Evolutionary conservation across 2,329 filamentous ascomycete genomes (phyloP).

Genomic region (Scopulariopsis brevicaulis): DNA sequence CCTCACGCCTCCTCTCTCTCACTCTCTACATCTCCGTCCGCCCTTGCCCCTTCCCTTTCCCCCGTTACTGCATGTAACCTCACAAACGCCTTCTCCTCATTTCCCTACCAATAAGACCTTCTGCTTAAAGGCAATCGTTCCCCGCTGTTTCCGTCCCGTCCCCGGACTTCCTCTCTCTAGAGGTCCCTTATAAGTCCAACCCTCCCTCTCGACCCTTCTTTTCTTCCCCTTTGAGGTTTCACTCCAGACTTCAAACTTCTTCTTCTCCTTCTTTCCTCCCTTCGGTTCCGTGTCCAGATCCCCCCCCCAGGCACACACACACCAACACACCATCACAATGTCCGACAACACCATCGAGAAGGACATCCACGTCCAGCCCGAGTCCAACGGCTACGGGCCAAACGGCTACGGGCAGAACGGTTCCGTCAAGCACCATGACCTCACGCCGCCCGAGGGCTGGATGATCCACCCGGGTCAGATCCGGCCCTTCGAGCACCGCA

Average conservation of each 20-base stretch:
- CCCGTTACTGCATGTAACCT: neutral
- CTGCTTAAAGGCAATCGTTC: neutral
- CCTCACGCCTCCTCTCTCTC: neutral
- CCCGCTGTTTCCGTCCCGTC: neutral
- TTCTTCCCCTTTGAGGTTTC: neutral
- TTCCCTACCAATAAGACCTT: neutral
- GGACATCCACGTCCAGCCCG: neutral
- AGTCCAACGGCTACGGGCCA: neutral
- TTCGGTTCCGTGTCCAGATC: neutral
- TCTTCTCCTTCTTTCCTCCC: neutral
- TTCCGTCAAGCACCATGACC: constrained; percentile 1
- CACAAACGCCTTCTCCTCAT: neutral
- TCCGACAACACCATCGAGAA: constrained; percentile 3
- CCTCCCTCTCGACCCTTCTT: neutral
- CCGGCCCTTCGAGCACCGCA: constrained; percentile 52
- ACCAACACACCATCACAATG: neutral
- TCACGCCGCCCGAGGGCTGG: constrained; percentile 6
- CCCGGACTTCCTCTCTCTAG: neutral
- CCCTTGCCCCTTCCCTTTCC: constrained; percentile 13
- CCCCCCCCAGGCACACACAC: neutral
- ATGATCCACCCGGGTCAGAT: constrained; percentile 54
- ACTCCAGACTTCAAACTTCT: neutral
- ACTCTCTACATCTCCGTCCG: neutral
- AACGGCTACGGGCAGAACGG: neutral
- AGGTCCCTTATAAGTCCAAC: neutral